Conservation (phyloP, 768 basidiomycete species). For the Phlebiopsis gigantea region DNA sequence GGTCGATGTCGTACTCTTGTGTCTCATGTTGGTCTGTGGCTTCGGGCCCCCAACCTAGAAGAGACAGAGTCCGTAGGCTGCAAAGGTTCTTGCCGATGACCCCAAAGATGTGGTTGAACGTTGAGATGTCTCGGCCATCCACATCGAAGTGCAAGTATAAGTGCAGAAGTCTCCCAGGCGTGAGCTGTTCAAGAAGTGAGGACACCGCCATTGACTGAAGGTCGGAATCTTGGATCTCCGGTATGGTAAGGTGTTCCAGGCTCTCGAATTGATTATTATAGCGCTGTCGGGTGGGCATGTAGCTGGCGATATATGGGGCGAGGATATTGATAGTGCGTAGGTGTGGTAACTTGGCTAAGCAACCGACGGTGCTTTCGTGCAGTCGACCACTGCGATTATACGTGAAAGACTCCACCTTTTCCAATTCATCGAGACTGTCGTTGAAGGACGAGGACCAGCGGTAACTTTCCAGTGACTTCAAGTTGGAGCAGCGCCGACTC, state of each 20-base stretch:
- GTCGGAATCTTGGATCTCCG: background rate
- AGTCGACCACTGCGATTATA: background rate
- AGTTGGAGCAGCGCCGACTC: background rate
- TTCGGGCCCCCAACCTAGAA: background rate
- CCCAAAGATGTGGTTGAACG: background rate
- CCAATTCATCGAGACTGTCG: background rate
- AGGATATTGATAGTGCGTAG: background rate
- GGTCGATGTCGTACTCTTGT: background rate
- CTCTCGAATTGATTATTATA: no score
- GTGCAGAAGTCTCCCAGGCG: background rate
- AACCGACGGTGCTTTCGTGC: background rate
- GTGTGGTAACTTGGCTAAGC: background rate
- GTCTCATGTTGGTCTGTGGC: background rate
- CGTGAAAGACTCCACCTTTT: background rate
- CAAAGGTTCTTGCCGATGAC: background rate
- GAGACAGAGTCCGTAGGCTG: background rate
- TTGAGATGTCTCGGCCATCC: background rate
- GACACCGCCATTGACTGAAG: background rate
- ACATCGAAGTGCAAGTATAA: background rate
- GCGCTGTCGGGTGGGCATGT: background rate
- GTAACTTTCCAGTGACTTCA: background rate
- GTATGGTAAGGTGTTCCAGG: background rate
- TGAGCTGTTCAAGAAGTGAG: background rate
- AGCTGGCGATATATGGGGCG: background rate
- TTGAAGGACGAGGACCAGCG: background rate